Evolutionary conservation across 257 asterid species (phyloP).

Genomic region (Nicotiana obtusifolia): DNA sequence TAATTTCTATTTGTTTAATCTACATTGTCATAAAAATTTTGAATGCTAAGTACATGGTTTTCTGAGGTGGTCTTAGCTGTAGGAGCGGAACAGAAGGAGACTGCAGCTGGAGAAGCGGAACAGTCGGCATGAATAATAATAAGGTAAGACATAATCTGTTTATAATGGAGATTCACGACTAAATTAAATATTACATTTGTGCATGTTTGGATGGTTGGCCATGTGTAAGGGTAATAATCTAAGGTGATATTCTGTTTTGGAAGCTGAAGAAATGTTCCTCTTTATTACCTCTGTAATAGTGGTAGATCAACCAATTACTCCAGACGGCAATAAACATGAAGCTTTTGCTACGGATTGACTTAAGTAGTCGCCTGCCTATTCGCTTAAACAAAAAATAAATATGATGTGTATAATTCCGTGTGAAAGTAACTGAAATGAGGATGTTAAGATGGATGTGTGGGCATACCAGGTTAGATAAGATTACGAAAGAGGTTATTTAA

Average conservation of each 20-base stretch:
- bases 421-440: no score
- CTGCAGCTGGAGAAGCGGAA: background rate
- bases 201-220: slow-evolving; percentile 11
- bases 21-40: background rate
- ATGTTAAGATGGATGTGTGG: no score
- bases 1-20: background rate
- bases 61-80: background rate
- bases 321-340: background rate
- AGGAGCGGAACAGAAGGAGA: background rate
- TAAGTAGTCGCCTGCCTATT: no score
- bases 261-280: background rate
- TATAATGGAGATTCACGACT: background rate
- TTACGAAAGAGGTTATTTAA: no score
- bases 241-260: background rate
- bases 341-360: background rate
- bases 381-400: no score
- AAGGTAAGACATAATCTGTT: background rate
- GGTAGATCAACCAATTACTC: background rate
- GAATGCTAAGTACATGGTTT: background rate
- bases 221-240: background rate
- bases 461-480: no score
- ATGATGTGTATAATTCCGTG: no score
- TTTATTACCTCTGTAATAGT: background rate
- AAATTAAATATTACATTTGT: background rate
- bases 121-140: background rate